Evolutionary conservation across 768 basidiomycete species (phyloP), one percentile per base, ranked within the genome.

Genomic region (Neoboletus subvelutipes): DNA sequence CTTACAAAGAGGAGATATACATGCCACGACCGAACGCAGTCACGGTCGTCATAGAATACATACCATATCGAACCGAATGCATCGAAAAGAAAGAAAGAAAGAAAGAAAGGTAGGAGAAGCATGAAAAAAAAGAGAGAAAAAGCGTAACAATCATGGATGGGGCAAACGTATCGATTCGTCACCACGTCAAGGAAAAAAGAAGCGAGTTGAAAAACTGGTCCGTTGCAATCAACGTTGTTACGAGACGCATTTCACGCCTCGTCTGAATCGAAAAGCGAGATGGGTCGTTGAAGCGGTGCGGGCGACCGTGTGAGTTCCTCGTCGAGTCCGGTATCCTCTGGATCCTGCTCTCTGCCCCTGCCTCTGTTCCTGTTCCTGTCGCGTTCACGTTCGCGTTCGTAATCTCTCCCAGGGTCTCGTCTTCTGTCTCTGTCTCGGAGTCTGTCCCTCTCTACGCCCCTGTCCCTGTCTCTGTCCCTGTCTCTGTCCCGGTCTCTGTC

Each of bases 201-300:
- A 24, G 18, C 2, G 43, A 18, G 24, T 15, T 2, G 42, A 45
- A 45, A 1, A 26, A n/a, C n/a, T n/a, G n/a, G 28, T 28, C 18
- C 45, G 10, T 42, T 11, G 13, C 8, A 17, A 17, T 43, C 42
- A 43, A n/a, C 15, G 15, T 40, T 11, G 34, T 34, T 29, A 12
- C 18, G 28, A 17, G 3, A 24, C 15, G 11, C 17, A 10, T 24
- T 54, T 54, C 56, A 56, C 4, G 47, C 52, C 29, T 67, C 67
- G 42, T 65, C 68, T 1, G 68, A 67, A 59, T 69, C 68, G 2
- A 71, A 73, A 3, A 73, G 62, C 22, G 70, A 71, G 18, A 71
- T 71, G 5, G 72, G 70, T 13, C 70, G 64, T 45, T 57, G 57
- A 0, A 72, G 61, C 17, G 71, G 56, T 15, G 70, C 72, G 6